Evolutionary conservation across 768 basidiomycete species (phyloP), one percentile per base, ranked within the genome.

Genomic region (Albatrellus ellisii): DNA sequence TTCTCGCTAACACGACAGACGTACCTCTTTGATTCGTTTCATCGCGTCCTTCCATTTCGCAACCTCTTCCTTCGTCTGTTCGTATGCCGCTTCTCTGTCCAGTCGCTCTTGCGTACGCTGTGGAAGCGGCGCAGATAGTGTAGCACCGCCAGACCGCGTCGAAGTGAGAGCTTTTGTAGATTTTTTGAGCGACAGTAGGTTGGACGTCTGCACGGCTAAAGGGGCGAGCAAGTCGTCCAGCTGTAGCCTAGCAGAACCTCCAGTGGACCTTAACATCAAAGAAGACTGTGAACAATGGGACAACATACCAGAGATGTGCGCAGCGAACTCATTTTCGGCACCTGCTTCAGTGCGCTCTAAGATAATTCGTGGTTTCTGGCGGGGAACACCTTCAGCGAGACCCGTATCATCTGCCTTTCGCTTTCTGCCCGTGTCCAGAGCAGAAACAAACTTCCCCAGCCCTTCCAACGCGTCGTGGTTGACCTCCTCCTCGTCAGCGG

Each of bases 11-110:
- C 7, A 22, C 9, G 38, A 4, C 15, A 22, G 45, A 37, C 66
- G 40, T 35, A 84, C 87, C 65, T 97, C 88, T 49, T 81, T 79
- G 50, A 99, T 90, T 17, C 75, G 73, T 59, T 84, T 86, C 82
- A 97, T 94, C 3, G 88, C 86, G 4, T 75, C 77, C 21, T 75
- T 75, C 95, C 94, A 98, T 65, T 94, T 95, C 48, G 85, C 77
- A 2, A 94, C 82, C 58, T 97, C 92, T 47, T 75, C 72, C 56
- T 87, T 89, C 4, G 92, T 97, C 60, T 85, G 73, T 53, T 91
- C 90, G 56, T 94, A 95, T 0, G 94, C 94, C 6, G 91, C 94
- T 56, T 90, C 79, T 37, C 94, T 79, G 51, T 95, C 89, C 1
- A 97, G 64, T 33, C 85, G 79, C 46, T 95, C 91, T 57, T 95